These are phyloP conservation scores for Biscogniauxia mediterranea DNA, from an alignment of 2,329 filamentous ascomycete species.

Conservation along the genomic window DNA sequence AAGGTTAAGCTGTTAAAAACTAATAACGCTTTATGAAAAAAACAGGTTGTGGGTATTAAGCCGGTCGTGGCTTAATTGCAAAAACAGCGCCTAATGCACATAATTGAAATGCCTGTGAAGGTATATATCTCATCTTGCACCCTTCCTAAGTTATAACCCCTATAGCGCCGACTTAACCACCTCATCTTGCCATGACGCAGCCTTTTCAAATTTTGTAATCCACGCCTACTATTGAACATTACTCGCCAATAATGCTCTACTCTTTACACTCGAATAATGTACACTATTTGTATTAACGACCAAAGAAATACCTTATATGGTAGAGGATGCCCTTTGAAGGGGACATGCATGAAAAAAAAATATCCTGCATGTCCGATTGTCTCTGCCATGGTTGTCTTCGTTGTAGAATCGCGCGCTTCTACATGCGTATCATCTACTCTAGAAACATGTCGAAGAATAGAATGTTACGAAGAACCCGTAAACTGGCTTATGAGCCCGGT, in stretches of 20 bases:
- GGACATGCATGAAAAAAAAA: not conserved
- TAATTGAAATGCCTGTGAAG: not conserved
- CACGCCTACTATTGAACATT: slow-evolving; percentile 1
- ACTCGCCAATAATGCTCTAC: not conserved
- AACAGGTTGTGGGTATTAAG: too few relatives aligned
- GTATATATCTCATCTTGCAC: not conserved
- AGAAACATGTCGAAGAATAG: not conserved
- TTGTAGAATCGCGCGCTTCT: not conserved
- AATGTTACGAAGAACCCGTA: not conserved
- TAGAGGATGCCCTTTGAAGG: not conserved
- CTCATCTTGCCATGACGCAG: not conserved
- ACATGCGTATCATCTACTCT: slow-evolving; percentile 3
- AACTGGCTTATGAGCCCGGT: slow-evolving; percentile 4
- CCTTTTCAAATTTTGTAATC: not conserved
- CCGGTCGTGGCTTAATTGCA: too few relatives aligned
- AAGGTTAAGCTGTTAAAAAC: too few relatives aligned
- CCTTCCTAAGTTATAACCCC: not conserved
- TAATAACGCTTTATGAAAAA: too few relatives aligned
- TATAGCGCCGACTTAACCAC: not conserved
- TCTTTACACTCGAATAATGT: not conserved
- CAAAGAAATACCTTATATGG: not conserved
- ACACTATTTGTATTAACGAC: not conserved
- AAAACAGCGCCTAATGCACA: too few relatives aligned
- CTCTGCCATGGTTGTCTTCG: not conserved
- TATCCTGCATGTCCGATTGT: not conserved